phyloP scores from a whole-genome alignment of 2,329 filamentous ascomycete genomes.

The Stemphylium lycopersici region DNA sequence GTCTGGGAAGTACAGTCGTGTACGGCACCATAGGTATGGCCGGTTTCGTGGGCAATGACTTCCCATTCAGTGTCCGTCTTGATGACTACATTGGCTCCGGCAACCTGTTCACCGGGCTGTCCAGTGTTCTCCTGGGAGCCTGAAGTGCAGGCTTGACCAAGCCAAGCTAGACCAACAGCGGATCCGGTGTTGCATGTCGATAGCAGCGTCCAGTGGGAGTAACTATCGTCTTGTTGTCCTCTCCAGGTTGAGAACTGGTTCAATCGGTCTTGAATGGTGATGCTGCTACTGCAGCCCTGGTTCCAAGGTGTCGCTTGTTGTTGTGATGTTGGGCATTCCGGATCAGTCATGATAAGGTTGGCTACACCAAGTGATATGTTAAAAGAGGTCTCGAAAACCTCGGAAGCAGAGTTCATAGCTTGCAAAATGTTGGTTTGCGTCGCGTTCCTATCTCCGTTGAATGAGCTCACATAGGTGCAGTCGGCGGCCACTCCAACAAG shows the following conservation, averaged over 20 bases:
- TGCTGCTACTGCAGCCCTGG: constrained; percentile 67
- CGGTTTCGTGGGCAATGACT: constrained; percentile 91
- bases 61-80: constrained; percentile 88
- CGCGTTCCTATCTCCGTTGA: constrained; percentile 73
- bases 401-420: constrained; percentile 84
- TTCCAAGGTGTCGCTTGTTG: constrained; percentile 81
- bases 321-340: constrained; percentile 73
- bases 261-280: constrained; percentile 75
- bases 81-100: constrained; percentile 88
- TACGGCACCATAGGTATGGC: constrained; percentile 93
- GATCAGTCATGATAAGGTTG: constrained; percentile 79
- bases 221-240: constrained; percentile 74
- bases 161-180: constrained; percentile 91
- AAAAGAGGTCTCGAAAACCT: constrained; percentile 87
- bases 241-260: constrained; percentile 91
- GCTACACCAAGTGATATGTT: constrained; percentile 92
- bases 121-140: constrained; percentile 55
- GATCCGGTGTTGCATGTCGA: constrained; percentile 80
- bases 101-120: constrained; percentile 71
- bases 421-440: constrained; percentile 77
- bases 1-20: constrained; percentile 82
- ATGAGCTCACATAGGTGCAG: constrained; percentile 80
- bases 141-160: constrained; percentile 81
- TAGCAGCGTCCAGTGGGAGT: constrained; percentile 92
- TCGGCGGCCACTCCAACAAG: constrained; percentile 91